A percentile compares a stretch with the other conserved stretches of the same genome.
Evolutionary conservation across 176 grass and related monocot species (phyloP).

Genomic region (Pontederia paniculata): DNA sequence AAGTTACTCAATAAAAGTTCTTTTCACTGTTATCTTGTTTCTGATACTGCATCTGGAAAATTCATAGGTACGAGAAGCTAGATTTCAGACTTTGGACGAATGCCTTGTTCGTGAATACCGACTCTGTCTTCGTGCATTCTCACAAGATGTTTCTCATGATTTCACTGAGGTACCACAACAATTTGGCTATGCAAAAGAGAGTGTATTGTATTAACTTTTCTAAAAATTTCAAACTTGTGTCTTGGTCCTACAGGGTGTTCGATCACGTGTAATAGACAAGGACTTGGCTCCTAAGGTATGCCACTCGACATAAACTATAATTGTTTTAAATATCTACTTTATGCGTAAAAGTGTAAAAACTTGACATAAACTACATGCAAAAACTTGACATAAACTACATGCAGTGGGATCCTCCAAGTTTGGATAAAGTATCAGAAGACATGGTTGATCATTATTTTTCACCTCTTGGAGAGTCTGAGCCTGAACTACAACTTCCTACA

Average conservation of each 20-base stretch:
- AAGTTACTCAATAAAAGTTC: slow-evolving; percentile 24
- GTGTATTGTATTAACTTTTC: neutral
- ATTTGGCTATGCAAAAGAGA: neutral
- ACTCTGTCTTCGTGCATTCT: slow-evolving; percentile 71
- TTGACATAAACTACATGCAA: too few relatives aligned
- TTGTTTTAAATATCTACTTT: slow-evolving; percentile 1
- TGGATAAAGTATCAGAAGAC: slow-evolving; percentile 64
- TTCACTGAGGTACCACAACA: slow-evolving; percentile 61
- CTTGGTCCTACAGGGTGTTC: slow-evolving; percentile 45
- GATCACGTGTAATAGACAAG: slow-evolving; percentile 68
- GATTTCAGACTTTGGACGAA: slow-evolving; percentile 92
- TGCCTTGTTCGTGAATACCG: slow-evolving; percentile 92
- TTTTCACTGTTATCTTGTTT: slow-evolving; percentile 1
- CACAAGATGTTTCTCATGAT: slow-evolving; percentile 58
- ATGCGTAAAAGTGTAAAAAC: neutral
- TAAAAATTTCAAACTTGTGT: slow-evolving; percentile 1
- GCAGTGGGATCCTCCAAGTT: slow-evolving; percentile 92
- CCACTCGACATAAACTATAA: slow-evolving; percentile 11
- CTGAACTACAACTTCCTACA: slow-evolving; percentile 77
- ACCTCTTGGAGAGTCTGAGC: slow-evolving; percentile 60
- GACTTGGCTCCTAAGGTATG: slow-evolving; percentile 76
- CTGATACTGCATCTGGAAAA: slow-evolving; percentile 18
- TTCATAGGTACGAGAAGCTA: slow-evolving; percentile 77
- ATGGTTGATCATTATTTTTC: slow-evolving; percentile 74
- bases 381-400: too few relatives aligned